These are phyloP conservation scores for Erythrophleum fordii DNA, from an alignment of 306 rosid species.

Conservation along the genomic window DNA sequence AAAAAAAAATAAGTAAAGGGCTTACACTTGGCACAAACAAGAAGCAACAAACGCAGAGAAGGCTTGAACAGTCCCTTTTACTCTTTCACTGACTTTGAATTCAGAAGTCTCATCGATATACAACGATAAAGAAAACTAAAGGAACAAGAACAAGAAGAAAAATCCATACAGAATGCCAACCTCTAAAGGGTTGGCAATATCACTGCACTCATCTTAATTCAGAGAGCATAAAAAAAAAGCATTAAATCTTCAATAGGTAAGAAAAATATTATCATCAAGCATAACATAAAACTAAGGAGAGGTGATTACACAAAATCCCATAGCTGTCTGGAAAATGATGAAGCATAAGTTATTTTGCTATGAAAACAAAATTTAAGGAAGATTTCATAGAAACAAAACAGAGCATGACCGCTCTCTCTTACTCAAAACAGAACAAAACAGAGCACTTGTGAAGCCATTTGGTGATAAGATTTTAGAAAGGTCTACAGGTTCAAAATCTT, in stretches of 20 bases:
- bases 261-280: slow-evolving; percentile 14
- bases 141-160: neutral
- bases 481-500: no score
- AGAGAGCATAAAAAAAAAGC: slow-evolving; percentile 18
- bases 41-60: no score
- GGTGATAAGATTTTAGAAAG: no score
- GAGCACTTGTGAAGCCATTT: slow-evolving; percentile 50
- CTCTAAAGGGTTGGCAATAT: slow-evolving; percentile 43
- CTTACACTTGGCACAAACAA: no score
- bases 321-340: neutral
- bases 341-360: neutral
- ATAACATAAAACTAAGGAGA: neutral
- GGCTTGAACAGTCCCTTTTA: no score
- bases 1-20: no score
- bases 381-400: slow-evolving; percentile 7
- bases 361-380: neutral
- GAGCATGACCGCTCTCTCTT: neutral
- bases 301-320: neutral
- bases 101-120: no score
- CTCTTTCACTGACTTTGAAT: no score
- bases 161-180: slow-evolving; percentile 34
- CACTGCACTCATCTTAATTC: slow-evolving; percentile 45
- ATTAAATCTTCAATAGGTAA: neutral
- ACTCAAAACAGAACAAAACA: slow-evolving; percentile 59
- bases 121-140: neutral